A percentile compares a stretch with the other conserved stretches of the same genome.
Conservation (phyloP, 805 yeast species). For the Suhomyces sp. region DNA sequence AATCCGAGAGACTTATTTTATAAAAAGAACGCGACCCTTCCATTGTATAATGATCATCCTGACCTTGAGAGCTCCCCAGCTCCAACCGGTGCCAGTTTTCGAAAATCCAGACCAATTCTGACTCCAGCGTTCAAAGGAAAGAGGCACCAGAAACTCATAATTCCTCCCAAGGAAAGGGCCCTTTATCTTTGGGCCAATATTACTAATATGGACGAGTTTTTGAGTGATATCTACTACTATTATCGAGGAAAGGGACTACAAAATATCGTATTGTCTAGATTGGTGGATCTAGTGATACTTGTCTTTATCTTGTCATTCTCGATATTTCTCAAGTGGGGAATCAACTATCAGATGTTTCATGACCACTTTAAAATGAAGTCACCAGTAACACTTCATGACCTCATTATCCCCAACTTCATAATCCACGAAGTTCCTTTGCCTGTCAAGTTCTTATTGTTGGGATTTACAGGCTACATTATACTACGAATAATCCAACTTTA, state of each 20-base stretch:
- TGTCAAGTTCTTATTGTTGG: conserved; percentile 61
- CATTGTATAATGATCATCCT: conserved; percentile 13
- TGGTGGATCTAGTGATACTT: conserved; percentile 68
- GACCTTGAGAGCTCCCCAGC: background rate
- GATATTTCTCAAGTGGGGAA: conserved; percentile 76
- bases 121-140: background rate
- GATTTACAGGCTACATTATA: conserved; percentile 52
- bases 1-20: conserved; percentile 6
- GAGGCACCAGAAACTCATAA: conserved; percentile 12
- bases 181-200: conserved; percentile 97
- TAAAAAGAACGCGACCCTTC: conserved; percentile 8
- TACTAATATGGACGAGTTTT: conserved; percentile 82
- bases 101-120: conserved; percentile 9
- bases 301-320: conserved; percentile 78
- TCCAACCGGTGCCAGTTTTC: conserved; percentile 24
- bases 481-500: conserved; percentile 54
- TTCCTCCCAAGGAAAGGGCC: conserved; percentile 65
- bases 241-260: conserved; percentile 81
- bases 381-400: conserved; percentile 30
- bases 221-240: conserved; percentile 78
- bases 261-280: conserved; percentile 67
- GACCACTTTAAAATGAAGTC: conserved; percentile 20
- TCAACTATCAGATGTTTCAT: conserved; percentile 50
- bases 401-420: conserved; percentile 43
- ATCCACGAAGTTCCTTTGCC: conserved; percentile 36